Conservation (phyloP, 495 filamentous ascomycete genomes). For the Recurvomyces mirabilis region DNA sequence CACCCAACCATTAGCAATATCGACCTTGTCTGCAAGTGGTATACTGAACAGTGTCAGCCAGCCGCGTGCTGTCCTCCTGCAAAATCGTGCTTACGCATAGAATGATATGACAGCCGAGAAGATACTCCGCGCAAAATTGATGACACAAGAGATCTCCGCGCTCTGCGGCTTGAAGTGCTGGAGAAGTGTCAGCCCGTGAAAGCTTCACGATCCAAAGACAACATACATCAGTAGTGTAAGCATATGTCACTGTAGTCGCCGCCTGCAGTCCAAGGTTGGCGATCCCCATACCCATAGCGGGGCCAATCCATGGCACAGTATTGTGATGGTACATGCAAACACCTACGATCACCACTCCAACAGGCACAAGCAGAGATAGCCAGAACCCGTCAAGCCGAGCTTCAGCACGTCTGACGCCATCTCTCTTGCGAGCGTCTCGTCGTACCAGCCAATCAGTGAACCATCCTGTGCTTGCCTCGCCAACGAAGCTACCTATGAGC, state of each 20-base stretch:
- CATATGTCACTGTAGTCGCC: slow-evolving; percentile 26
- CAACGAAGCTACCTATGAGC: slow-evolving; percentile 25
- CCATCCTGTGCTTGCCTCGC: slow-evolving; percentile 27
- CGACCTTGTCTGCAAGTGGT: slow-evolving; percentile 10
- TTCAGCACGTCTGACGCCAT: slow-evolving; percentile 26
- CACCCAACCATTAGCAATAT: slow-evolving; percentile 19
- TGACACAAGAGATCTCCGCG: slow-evolving; percentile 7
- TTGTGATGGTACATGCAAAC: slow-evolving; percentile 12
- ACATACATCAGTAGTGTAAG: slow-evolving; percentile 24
- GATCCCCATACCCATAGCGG: slow-evolving; percentile 27
- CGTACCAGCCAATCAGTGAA: slow-evolving; percentile 27
- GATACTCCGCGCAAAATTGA: slow-evolving; percentile 15
- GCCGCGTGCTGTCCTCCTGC: slow-evolving; percentile 1
- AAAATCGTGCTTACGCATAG: slow-evolving; percentile 14
- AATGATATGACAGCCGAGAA: slow-evolving; percentile 12
- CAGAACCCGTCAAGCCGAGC: slow-evolving; percentile 23
- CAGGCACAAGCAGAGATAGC: slow-evolving; percentile 5
- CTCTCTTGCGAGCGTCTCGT: slow-evolving; percentile 17
- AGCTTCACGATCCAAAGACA: too few relatives aligned
- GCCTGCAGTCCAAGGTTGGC: slow-evolving; percentile 29
- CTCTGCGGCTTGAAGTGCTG: slow-evolving; percentile 16
- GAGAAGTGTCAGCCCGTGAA: too few relatives aligned
- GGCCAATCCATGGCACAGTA: slow-evolving; percentile 9
- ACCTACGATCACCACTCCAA: slow-evolving; percentile 10
- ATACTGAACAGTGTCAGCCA: background rate